Evolutionary conservation across 768 basidiomycete genomes (phyloP).

Genomic region (Cystobasidium ongulense): DNA sequence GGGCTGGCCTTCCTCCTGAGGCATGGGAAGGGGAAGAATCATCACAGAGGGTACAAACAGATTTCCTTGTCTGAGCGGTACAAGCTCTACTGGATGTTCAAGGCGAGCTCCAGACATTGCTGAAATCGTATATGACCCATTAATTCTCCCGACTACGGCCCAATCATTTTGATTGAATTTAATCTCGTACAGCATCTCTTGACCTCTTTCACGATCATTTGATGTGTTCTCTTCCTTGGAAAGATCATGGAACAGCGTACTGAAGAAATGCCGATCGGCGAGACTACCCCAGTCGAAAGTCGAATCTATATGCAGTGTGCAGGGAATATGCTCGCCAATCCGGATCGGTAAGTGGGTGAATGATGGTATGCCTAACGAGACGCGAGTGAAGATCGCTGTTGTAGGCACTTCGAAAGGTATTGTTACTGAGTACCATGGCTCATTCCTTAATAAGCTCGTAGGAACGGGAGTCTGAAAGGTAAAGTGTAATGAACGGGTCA

Average conservation of each 20-base stretch:
- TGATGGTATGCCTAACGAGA: neutral
- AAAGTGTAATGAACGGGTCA: neutral
- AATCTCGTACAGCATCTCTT: constrained; percentile 24
- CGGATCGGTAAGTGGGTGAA: neutral
- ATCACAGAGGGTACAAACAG: constrained; percentile 1
- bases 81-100: neutral
- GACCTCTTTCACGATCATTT: neutral
- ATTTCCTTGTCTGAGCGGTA: neutral
- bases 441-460: neutral
- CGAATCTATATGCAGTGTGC: neutral
- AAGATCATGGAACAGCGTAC: neutral
- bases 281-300: neutral
- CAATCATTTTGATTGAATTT: neutral
- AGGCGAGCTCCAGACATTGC: neutral
- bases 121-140: neutral
- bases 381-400: constrained; percentile 14
- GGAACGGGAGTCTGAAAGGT: neutral
- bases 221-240: neutral
- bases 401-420: constrained; percentile 25
- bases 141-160: neutral
- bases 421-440: constrained; percentile 10
- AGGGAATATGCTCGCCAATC: neutral
- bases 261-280: neutral
- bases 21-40: neutral
- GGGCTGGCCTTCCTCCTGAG: too few relatives aligned